phyloP scores from a whole-genome alignment of 2,329 filamentous ascomycete genomes.

The Cytospora schulzeri region DNA sequence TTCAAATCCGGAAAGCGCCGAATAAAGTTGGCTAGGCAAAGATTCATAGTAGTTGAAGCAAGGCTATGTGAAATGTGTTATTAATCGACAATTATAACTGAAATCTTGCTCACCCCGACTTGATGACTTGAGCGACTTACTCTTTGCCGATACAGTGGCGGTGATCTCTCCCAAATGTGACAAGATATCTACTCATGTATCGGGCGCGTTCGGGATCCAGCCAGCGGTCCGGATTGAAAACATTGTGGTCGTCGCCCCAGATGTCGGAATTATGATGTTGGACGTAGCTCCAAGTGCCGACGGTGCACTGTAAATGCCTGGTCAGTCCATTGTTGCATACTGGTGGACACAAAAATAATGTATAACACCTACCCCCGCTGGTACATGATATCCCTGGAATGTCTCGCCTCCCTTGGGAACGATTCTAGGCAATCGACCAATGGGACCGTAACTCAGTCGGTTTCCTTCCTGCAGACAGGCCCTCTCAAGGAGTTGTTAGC shows the following conservation, averaged over 20 bases:
- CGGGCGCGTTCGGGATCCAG: background rate
- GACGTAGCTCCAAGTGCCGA: background rate
- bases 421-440: background rate
- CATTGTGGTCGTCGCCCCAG: background rate
- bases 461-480: background rate
- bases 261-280: constrained; percentile 1
- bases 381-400: background rate
- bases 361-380: constrained; percentile 1
- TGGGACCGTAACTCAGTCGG: background rate
- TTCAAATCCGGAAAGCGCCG: background rate
- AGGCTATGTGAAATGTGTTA: background rate
- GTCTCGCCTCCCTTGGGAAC: background rate
- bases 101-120: background rate
- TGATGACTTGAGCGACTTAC: background rate
- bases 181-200: constrained; percentile 1
- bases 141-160: background rate
- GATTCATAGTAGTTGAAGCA: background rate
- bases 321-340: background rate
- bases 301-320: background rate
- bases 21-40: background rate
- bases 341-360: background rate
- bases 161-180: background rate
- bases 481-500: background rate
- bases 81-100: background rate
- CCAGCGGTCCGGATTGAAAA: background rate